These are phyloP conservation scores for Diaporthe eres DNA, from an alignment of 2,329 filamentous ascomycete species.

Conservation along the genomic window DNA sequence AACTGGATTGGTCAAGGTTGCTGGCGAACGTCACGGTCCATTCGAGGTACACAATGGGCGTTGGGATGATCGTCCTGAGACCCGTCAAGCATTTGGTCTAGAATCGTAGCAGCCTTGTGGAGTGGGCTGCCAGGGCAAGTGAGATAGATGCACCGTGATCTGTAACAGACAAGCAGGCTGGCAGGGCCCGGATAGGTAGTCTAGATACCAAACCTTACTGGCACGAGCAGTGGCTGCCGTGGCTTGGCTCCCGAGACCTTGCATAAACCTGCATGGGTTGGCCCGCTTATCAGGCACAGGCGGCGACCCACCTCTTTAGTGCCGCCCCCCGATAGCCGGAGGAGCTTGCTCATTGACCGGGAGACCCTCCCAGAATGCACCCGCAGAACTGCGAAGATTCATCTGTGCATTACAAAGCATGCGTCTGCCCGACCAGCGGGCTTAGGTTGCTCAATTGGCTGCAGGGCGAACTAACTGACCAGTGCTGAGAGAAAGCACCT, in stretches of 20 bases:
- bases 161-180: not conserved
- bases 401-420: constrained; percentile 25
- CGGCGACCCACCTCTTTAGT: constrained; percentile 11
- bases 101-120: constrained; percentile 1
- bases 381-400: constrained; percentile 19
- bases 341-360: constrained; percentile 4
- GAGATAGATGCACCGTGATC: not conserved
- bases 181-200: not conserved
- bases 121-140: not conserved
- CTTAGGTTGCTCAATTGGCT: constrained; percentile 15
- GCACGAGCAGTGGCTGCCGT: not conserved
- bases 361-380: constrained; percentile 20
- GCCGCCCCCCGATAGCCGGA: constrained; percentile 24
- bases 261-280: constrained; percentile 26
- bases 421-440: constrained; percentile 17
- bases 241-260: constrained; percentile 30
- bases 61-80: not conserved
- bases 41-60: not conserved
- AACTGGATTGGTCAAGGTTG: not conserved
- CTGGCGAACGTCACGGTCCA: not conserved
- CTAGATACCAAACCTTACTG: not conserved
- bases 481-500: not conserved
- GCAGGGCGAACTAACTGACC: not conserved
- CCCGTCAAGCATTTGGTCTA: not conserved
- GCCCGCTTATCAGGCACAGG: constrained; percentile 29